Evolutionary conservation across 1,284 basidiomycete genomes (phyloP).

Genomic region (Trichosporon faecale): DNA sequence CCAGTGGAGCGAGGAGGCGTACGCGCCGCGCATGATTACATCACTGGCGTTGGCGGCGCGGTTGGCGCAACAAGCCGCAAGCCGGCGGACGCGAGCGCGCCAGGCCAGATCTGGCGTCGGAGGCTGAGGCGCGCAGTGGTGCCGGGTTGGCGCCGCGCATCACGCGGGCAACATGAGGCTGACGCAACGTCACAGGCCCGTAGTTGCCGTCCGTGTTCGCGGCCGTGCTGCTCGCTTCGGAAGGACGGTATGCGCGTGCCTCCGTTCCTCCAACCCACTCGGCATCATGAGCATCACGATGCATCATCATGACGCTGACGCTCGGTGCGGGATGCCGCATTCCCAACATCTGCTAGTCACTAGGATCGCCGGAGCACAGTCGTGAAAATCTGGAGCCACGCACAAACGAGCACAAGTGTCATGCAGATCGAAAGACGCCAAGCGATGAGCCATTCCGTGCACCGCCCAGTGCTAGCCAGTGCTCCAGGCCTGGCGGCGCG

Average conservation of each 20-base stretch:
- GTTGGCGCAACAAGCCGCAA: too few species aligned
- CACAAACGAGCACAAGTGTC: background rate
- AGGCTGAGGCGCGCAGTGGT: too few species aligned
- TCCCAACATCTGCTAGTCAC: too few species aligned
- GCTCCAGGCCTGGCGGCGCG: too few species aligned
- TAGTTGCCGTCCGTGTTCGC: too few species aligned
- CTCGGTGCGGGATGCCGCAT: too few species aligned
- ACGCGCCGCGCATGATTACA: background rate
- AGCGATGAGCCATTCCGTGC: background rate
- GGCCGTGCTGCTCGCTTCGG: background rate
- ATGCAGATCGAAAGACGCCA: background rate
- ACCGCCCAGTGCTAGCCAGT: background rate
- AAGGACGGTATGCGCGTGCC: background rate
- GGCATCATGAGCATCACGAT: too few species aligned
- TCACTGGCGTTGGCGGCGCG: background rate
- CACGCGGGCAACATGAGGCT: slow-evolving; percentile 3
- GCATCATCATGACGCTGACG: background rate
- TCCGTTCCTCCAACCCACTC: background rate
- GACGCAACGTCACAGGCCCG: background rate
- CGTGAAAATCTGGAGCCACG: background rate
- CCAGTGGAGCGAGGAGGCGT: background rate
- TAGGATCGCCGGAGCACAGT: too few species aligned
- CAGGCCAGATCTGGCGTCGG: background rate
- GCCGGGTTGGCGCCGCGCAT: background rate
- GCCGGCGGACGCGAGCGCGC: background rate